Evolutionary conservation across 352 stramenopile species (phyloP).

Genomic region (Saprolegnia diclina): DNA sequence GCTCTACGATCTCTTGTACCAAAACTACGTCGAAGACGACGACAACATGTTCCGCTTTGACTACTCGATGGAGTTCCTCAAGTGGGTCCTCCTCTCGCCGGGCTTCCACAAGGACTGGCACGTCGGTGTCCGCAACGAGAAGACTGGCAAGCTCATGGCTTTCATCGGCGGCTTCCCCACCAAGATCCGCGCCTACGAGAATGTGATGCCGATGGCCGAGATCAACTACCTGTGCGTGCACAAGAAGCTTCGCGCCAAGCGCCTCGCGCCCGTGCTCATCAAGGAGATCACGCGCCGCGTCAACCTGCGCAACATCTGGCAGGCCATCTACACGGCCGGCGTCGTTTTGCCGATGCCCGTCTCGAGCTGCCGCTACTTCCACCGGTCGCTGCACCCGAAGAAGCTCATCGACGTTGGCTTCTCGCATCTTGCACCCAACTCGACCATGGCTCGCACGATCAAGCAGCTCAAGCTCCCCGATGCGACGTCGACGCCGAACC

Average conservation of each 20-base stretch:
- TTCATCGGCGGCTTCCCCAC: constrained; percentile 97
- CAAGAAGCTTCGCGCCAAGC: constrained; percentile 96
- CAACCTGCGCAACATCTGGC: constrained; percentile 90
- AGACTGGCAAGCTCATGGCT: constrained; percentile 92
- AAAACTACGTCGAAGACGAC: constrained; percentile 99
- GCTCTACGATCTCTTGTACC: constrained; percentile 94
- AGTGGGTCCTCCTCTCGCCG: constrained; percentile 91
- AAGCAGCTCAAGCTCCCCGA: constrained; percentile 86
- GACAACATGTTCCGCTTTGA: constrained; percentile 95
- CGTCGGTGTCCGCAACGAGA: constrained; percentile 90
- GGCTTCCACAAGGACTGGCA: constrained; percentile 91
- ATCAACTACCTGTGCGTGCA: constrained; percentile 99
- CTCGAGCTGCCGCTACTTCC: constrained; percentile 93
- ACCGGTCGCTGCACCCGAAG: constrained; percentile 96
- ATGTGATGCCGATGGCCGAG: constrained; percentile 77
- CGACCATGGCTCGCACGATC: constrained; percentile 93
- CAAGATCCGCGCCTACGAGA: constrained; percentile 54
- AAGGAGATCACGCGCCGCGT: constrained; percentile 99
- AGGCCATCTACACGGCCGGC: constrained; percentile 98
- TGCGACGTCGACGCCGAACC: constrained; percentile 33
- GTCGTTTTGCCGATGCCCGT: constrained; percentile 95
- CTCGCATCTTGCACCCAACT: constrained; percentile 84
- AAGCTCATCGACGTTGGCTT: constrained; percentile 99
- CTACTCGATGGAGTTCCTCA: constrained; percentile 79
- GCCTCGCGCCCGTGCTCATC: constrained; percentile 97